Percentiles rank a stretch among this genome's conserved stretches.
phyloP scores from a whole-genome alignment of 1,284 basidiomycete genomes.

The Clitocybe nebularis region DNA sequence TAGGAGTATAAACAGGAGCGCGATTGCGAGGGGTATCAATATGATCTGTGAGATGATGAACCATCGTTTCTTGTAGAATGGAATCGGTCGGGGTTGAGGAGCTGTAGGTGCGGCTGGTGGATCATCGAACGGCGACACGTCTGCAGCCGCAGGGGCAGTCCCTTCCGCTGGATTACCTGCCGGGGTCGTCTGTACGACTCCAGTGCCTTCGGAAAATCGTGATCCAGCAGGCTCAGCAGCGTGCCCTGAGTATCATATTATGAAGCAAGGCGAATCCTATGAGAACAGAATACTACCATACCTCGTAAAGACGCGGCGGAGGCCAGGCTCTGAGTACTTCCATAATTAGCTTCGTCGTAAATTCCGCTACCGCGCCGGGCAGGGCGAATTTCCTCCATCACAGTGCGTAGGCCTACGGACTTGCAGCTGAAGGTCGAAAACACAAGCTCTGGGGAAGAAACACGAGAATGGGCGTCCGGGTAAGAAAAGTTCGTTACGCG shows the following conservation, averaged over 20 bases:
- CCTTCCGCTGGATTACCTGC: constrained; percentile 22
- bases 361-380: constrained; percentile 32
- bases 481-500: neutral
- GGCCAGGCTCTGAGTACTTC: constrained; percentile 28
- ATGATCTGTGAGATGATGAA: constrained; percentile 45
- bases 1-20: constrained; percentile 57
- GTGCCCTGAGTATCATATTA: constrained; percentile 28
- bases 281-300: constrained; percentile 17
- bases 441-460: constrained; percentile 14
- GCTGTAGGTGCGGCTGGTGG: constrained; percentile 14
- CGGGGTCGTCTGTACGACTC: constrained; percentile 22
- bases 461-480: constrained; percentile 12
- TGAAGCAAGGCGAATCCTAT: neutral
- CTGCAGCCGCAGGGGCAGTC: neutral
- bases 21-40: constrained; percentile 51
- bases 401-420: constrained; percentile 16
- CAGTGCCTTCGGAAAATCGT: constrained; percentile 21
- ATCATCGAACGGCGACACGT: constrained; percentile 10
- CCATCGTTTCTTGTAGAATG: constrained; percentile 37
- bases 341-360: constrained; percentile 25
- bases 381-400: constrained; percentile 40
- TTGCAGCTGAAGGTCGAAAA: constrained; percentile 7
- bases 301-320: constrained; percentile 38
- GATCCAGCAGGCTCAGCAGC: constrained; percentile 35
- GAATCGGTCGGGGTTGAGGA: constrained; percentile 14